These are phyloP conservation scores for Chernovozyma sophiae-reginae DNA, from an alignment of 1,139 yeast genomes.

Conservation along the genomic window DNA sequence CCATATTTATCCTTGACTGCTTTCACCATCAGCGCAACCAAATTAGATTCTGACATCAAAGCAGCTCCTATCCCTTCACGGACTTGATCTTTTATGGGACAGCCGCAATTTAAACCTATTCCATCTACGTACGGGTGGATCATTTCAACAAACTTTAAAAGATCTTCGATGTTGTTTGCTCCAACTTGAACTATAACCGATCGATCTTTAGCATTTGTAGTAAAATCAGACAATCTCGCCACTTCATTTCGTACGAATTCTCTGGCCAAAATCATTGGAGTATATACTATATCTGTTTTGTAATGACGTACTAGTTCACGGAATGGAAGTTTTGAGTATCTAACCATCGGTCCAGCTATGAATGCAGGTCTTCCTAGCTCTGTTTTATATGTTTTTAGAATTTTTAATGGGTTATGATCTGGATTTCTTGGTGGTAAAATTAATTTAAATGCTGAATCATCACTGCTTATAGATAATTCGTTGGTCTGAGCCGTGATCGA, in stretches of 20 bases:
- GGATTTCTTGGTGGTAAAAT: slow-evolving; percentile 29
- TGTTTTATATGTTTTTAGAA: slow-evolving; percentile 33
- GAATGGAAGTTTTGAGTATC: slow-evolving; percentile 92
- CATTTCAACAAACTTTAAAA: slow-evolving; percentile 80
- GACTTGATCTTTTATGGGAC: slow-evolving; percentile 93
- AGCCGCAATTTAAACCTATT: slow-evolving; percentile 93
- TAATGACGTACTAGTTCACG: slow-evolving; percentile 75
- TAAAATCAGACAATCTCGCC: slow-evolving; percentile 81
- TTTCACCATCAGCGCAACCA: slow-evolving; percentile 77
- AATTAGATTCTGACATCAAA: slow-evolving; percentile 76
- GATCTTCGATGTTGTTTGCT: slow-evolving; percentile 79
- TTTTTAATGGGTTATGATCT: slow-evolving; percentile 52
- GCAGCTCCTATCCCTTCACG: slow-evolving; percentile 98
- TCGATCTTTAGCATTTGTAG: slow-evolving; percentile 66
- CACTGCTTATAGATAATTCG: neutral
- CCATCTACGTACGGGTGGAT: slow-evolving; percentile 91
- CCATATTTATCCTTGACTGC: slow-evolving; percentile 79
- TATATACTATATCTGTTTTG: slow-evolving; percentile 77
- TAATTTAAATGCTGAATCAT: slow-evolving; percentile 1
- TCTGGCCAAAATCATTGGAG: slow-evolving; percentile 94
- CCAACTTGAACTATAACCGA: slow-evolving; percentile 90
- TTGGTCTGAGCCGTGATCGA: slow-evolving; percentile 1
- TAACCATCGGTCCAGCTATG: slow-evolving; percentile 95
- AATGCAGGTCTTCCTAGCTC: slow-evolving; percentile 56
- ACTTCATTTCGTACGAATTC: slow-evolving; percentile 84